Evolutionary conservation across 2,329 filamentous ascomycete species (phyloP).

Genomic region (Ophiocordyceps sinensis): DNA sequence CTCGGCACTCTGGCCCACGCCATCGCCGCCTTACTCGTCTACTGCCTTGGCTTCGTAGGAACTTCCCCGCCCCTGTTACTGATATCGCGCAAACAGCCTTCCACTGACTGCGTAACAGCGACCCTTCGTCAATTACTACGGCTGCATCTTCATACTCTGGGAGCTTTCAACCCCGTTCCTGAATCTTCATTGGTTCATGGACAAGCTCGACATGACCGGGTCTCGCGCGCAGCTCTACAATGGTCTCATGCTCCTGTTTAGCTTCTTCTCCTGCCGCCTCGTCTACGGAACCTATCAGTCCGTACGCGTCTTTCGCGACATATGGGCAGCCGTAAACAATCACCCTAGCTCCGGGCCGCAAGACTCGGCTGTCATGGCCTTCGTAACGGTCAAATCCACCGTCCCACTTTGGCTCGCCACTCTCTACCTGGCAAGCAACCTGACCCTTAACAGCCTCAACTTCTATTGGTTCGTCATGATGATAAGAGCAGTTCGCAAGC

Average conservation of each 20-base stretch:
- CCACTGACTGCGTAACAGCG: constrained; percentile 33
- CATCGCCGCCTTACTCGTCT: constrained; percentile 57
- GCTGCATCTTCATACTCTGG: constrained; percentile 69
- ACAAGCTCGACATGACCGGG: constrained; percentile 72
- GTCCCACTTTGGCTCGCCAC: constrained; percentile 57
- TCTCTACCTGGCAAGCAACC: constrained; percentile 55
- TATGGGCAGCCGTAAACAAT: constrained; percentile 38
- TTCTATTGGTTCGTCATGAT: constrained; percentile 82
- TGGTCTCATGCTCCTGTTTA: constrained; percentile 54
- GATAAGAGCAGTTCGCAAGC: constrained; percentile 63
- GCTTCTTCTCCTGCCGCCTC: constrained; percentile 65
- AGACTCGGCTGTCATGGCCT: constrained; percentile 19
- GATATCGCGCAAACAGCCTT: not conserved
- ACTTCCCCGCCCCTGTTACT: too few relatives aligned
- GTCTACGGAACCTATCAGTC: constrained; percentile 67
- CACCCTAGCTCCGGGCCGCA: constrained; percentile 18
- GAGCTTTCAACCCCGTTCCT: constrained; percentile 75
- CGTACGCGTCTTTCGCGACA: constrained; percentile 52
- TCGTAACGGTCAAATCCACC: constrained; percentile 29
- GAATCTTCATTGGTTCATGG: constrained; percentile 86
- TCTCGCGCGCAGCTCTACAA: constrained; percentile 62
- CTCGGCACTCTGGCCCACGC: constrained; percentile 67
- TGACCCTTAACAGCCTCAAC: constrained; percentile 62
- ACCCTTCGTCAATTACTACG: constrained; percentile 76
- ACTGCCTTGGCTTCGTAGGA: constrained; percentile 66